Conservation (phyloP, 495 filamentous ascomycete species). For the Tuber borchii region DNA sequence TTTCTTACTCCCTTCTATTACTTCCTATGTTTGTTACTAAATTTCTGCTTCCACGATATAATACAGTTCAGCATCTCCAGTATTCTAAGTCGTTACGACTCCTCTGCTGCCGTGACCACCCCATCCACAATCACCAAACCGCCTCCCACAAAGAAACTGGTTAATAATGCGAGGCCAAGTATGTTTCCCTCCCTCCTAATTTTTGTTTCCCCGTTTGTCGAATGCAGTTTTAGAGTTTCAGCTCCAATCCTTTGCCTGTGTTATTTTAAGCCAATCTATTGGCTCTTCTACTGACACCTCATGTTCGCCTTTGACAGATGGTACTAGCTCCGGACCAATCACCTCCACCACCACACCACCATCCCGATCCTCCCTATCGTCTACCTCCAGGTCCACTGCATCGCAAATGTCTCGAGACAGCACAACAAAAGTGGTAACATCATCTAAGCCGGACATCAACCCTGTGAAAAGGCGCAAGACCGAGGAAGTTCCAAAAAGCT, state of each 20-base stretch:
- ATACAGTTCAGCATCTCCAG: conserved; percentile 40
- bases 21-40: conserved; percentile 7
- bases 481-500: conserved; percentile 22
- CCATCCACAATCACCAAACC: conserved; percentile 22
- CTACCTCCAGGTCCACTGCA: conserved; percentile 14
- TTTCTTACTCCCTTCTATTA: conserved; percentile 21
- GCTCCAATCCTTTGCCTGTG: conserved; percentile 8
- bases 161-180: conserved; percentile 19
- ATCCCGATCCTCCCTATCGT: conserved; percentile 15
- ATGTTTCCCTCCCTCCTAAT: not conserved
- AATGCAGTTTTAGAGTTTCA: conserved; percentile 7
- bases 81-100: conserved; percentile 37
- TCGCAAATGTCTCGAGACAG: conserved; percentile 17
- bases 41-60: not conserved
- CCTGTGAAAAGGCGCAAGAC: conserved; percentile 35
- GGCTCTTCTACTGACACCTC: conserved; percentile 21
- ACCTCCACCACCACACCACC: conserved; percentile 17
- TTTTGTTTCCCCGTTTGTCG: conserved; percentile 3
- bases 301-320: conserved; percentile 23
- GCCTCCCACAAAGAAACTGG: conserved; percentile 18
- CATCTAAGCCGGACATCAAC: conserved; percentile 29
- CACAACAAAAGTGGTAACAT: conserved; percentile 20
- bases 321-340: conserved; percentile 16
- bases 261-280: conserved; percentile 20
- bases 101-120: conserved; percentile 15